Percentiles rank a stretch among this genome's conserved stretches.
Evolutionary conservation across 169 alveolate genomes (phyloP).

Genomic region (Amoebophrya sp.): DNA sequence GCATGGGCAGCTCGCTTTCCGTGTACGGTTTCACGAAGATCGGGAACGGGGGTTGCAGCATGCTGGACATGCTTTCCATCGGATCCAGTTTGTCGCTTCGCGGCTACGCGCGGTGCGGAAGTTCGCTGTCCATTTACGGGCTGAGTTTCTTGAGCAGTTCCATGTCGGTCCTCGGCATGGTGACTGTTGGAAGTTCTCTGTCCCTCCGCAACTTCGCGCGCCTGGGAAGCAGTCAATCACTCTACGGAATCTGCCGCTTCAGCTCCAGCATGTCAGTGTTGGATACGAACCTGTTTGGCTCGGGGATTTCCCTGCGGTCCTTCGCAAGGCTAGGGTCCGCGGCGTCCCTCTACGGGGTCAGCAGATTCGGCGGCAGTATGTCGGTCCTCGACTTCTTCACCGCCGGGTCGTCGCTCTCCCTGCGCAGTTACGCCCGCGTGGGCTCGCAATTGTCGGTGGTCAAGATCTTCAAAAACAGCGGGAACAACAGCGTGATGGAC

Average conservation of each 20-base stretch:
- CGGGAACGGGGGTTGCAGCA: neutral
- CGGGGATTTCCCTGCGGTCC: slow-evolving; percentile 30
- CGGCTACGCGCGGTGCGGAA: slow-evolving; percentile 35
- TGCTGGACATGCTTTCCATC: slow-evolving; percentile 2
- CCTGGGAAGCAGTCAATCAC: slow-evolving; percentile 39
- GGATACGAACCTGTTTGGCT: neutral
- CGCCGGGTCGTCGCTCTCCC: slow-evolving; percentile 25
- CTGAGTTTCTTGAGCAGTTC: neutral
- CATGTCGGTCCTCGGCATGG: neutral
- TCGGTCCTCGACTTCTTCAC: slow-evolving; percentile 28
- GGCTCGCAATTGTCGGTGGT: slow-evolving; percentile 30
- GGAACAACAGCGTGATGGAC: slow-evolving; percentile 29
- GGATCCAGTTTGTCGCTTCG: slow-evolving; percentile 49
- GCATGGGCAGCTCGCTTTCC: neutral
- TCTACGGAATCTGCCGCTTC: slow-evolving; percentile 38
- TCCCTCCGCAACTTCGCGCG: slow-evolving; percentile 45
- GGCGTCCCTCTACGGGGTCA: slow-evolving; percentile 33
- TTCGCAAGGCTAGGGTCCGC: slow-evolving; percentile 31
- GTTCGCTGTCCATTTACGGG: neutral
- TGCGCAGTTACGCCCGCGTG: slow-evolving; percentile 27
- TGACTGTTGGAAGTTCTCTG: slow-evolving; percentile 42
- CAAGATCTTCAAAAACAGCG: neutral
- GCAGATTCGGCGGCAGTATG: slow-evolving; percentile 21
- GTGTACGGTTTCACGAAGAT: neutral
- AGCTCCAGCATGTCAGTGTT: slow-evolving; percentile 31